These are phyloP conservation scores for Ganoderma resinaceum DNA, from an alignment of 1,284 basidiomycete species.

Conservation along the genomic window DNA sequence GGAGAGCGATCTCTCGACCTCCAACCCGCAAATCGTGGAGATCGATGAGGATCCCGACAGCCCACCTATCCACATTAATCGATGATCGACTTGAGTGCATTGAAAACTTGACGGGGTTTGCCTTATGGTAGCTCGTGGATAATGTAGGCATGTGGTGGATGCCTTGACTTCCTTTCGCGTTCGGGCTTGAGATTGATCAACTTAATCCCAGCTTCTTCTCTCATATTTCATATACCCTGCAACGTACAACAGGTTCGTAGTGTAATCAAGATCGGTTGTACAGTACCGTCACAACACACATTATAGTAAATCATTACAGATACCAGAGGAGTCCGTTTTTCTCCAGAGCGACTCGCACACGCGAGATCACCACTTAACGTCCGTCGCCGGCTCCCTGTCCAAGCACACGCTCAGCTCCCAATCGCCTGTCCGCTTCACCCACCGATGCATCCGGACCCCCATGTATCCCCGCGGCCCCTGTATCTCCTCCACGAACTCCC, in stretches of 20 bases:
- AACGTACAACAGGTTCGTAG: neutral
- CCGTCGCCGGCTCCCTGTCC: conserved; percentile 31
- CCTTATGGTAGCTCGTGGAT: too few relatives aligned
- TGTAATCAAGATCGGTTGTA: neutral
- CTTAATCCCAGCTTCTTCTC: too few relatives aligned
- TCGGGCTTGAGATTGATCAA: neutral
- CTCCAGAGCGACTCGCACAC: neutral
- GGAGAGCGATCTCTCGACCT: neutral
- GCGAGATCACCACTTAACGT: conserved; percentile 31
- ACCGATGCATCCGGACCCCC: conserved; percentile 42
- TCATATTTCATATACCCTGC: neutral
- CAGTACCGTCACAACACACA: neutral
- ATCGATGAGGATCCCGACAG: neutral
- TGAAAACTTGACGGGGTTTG: too few relatives aligned
- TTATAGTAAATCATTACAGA: neutral
- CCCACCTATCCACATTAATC: neutral
- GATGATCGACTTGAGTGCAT: too few relatives aligned
- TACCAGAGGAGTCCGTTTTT: neutral
- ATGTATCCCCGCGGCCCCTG: conserved; percentile 24
- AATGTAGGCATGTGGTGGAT: neutral
- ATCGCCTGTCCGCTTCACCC: conserved; percentile 38
- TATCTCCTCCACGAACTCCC: conserved; percentile 29
- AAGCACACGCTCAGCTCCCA: conserved; percentile 39
- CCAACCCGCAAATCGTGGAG: neutral
- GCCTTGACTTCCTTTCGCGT: neutral